These are phyloP conservation scores for Colletotrichum agaves DNA, from an alignment of 2,329 filamentous ascomycete genomes.

Conservation along the genomic window DNA sequence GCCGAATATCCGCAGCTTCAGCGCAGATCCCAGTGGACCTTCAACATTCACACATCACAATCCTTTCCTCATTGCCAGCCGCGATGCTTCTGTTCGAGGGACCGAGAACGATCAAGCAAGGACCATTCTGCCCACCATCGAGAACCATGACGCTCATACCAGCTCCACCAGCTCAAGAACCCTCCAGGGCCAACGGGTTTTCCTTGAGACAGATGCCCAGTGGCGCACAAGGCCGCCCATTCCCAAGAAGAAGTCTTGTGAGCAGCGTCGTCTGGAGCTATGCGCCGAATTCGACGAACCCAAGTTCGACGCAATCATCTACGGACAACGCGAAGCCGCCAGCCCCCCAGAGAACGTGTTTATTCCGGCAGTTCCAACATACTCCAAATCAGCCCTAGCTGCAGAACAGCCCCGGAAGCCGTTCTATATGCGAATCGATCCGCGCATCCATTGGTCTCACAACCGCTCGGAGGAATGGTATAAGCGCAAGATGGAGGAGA, in stretches of 20 bases:
- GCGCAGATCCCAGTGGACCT: background rate
- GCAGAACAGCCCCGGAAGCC: constrained; percentile 43
- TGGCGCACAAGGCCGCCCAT: background rate
- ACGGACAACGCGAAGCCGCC: constrained; percentile 33
- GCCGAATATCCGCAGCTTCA: background rate
- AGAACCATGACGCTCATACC: background rate
- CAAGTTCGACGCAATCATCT: constrained; percentile 38
- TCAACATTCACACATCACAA: background rate
- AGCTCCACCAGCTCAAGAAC: background rate
- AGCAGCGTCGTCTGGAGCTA: constrained; percentile 20
- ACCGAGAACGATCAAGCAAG: background rate
- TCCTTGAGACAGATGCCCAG: background rate
- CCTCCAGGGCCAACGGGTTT: background rate
- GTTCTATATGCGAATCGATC: constrained; percentile 60
- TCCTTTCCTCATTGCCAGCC: background rate
- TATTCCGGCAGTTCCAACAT: background rate
- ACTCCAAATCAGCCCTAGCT: constrained; percentile 10
- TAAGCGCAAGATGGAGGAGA: constrained; percentile 59
- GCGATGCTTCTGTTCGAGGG: background rate
- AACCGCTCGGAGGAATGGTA: constrained; percentile 58
- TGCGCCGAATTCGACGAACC: constrained; percentile 31
- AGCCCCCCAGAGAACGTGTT: constrained; percentile 30
- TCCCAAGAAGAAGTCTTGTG: constrained; percentile 5
- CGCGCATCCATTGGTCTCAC: constrained; percentile 59
- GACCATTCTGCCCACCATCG: background rate